Conservation (phyloP, 2,329 filamentous ascomycete species). For the Penicillium occitanis region DNA sequence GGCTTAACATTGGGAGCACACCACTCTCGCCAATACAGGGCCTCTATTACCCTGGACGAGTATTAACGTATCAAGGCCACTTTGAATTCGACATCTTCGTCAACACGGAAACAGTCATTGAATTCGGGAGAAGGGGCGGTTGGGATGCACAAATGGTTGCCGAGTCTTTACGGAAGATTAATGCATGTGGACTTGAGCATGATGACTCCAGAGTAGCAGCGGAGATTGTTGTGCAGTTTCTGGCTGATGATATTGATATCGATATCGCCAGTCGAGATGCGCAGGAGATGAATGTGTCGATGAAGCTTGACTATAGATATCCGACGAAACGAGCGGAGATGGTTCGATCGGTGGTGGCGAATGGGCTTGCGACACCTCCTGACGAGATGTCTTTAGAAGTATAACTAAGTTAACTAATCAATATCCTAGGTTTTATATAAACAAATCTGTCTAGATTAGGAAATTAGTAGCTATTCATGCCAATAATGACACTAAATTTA, state of each 20-base stretch:
- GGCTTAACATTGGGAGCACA: constrained; percentile 34
- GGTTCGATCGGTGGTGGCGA: not conserved
- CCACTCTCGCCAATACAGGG: constrained; percentile 32
- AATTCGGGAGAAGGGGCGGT: constrained; percentile 27
- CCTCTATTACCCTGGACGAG: constrained; percentile 30
- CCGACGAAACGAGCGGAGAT: not conserved
- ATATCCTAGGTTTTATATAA: not conserved
- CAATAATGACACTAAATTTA: not conserved
- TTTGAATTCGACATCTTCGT: constrained; percentile 34
- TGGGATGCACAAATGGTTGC: constrained; percentile 25
- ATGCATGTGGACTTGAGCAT: constrained; percentile 26
- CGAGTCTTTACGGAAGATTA: constrained; percentile 27
- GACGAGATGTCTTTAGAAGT: constrained; percentile 7
- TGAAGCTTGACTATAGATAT: not conserved
- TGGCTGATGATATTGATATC: constrained; percentile 26
- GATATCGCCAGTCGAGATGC: too few relatives aligned
- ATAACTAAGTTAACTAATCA: not conserved
- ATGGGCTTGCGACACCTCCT: constrained; percentile 30
- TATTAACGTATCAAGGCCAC: constrained; percentile 36
- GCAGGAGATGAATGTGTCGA: not conserved
- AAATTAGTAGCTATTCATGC: not conserved
- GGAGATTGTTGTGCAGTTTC: constrained; percentile 35
- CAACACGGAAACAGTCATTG: constrained; percentile 28
- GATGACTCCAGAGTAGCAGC: constrained; percentile 37
- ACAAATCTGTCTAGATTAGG: not conserved